Evolutionary conservation across 2,329 filamentous ascomycete species (phyloP).

Genomic region (Stemphylium lycopersici): DNA sequence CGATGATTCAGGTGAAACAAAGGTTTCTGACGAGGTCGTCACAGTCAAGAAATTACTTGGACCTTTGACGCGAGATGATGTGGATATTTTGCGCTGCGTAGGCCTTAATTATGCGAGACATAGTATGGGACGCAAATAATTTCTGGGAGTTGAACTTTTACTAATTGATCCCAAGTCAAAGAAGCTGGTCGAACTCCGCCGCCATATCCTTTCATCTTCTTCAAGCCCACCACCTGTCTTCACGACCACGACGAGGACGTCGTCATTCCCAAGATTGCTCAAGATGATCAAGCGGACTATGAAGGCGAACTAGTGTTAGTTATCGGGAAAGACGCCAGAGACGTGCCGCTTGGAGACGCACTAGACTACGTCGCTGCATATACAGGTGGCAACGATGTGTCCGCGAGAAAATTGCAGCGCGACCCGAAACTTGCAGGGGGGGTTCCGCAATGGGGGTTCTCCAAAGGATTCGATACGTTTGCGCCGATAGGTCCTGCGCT

Average conservation of each 20-base stretch:
- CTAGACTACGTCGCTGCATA: too few species aligned
- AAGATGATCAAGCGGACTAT: constrained; percentile 5
- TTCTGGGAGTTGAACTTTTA: background rate
- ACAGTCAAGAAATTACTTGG: constrained; percentile 56
- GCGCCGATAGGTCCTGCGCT: too few species aligned
- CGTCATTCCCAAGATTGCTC: constrained; percentile 11
- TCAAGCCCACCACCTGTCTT: constrained; percentile 43
- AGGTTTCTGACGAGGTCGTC: constrained; percentile 37
- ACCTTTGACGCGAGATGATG: constrained; percentile 55
- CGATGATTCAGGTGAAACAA: constrained; percentile 47
- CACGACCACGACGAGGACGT: constrained; percentile 11
- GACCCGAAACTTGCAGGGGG: too few species aligned
- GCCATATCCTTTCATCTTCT: constrained; percentile 55
- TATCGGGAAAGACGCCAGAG: too few species aligned
- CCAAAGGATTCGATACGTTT: too few species aligned
- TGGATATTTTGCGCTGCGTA: constrained; percentile 61
- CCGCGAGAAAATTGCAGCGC: too few species aligned
- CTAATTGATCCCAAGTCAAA: constrained; percentile 42
- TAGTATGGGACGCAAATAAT: constrained; percentile 24
- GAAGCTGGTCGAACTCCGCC: constrained; percentile 55
- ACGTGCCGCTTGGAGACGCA: too few species aligned
- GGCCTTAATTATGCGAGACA: constrained; percentile 64
- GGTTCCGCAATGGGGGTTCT: too few species aligned
- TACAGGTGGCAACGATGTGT: too few species aligned
- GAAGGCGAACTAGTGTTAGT: too few species aligned